Conservation (phyloP, 306 rosid genomes). For the Senna tora region DNA sequence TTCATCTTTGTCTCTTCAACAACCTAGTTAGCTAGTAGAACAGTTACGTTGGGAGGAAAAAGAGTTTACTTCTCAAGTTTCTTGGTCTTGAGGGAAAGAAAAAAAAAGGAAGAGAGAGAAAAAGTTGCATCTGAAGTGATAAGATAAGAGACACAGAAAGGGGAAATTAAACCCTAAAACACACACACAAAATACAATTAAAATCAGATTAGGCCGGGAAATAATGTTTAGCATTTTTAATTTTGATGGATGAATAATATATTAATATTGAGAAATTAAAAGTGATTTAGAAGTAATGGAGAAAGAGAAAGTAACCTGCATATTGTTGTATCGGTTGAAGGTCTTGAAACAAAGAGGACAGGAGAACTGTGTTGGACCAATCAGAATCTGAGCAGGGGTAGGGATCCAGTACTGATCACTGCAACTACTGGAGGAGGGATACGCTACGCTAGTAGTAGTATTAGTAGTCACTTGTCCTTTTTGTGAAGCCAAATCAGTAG, state of each 20-base stretch:
- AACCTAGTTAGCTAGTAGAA: not conserved
- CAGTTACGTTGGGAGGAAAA: not conserved
- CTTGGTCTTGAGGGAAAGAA: not conserved
- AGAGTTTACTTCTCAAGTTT: not conserved
- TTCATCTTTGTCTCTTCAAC: not conserved
- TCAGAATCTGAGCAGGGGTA: slow-evolving; percentile 67
- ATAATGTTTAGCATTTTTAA: too few relatives aligned
- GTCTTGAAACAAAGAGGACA: slow-evolving; percentile 78
- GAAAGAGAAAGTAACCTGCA: too few relatives aligned
- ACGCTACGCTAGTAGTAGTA: slow-evolving; percentile 34
- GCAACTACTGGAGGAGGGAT: slow-evolving; percentile 34
- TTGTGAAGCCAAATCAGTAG: slow-evolving; percentile 54
- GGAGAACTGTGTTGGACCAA: slow-evolving; percentile 73
- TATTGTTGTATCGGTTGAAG: slow-evolving; percentile 74
- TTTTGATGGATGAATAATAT: too few relatives aligned
- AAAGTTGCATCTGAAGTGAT: not conserved
- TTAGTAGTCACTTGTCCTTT: slow-evolving; percentile 38
- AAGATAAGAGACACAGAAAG: not conserved
- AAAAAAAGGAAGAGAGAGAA: not conserved
- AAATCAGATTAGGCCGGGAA: slow-evolving; percentile 29
- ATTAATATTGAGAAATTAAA: too few relatives aligned
- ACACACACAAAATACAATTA: slow-evolving; percentile 37
- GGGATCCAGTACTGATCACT: slow-evolving; percentile 75
- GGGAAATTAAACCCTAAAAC: slow-evolving; percentile 38
- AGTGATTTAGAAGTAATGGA: too few relatives aligned